Evolutionary conservation across 2,329 filamentous ascomycete species (phyloP).

Genomic region (Xylariaceae sp.): DNA sequence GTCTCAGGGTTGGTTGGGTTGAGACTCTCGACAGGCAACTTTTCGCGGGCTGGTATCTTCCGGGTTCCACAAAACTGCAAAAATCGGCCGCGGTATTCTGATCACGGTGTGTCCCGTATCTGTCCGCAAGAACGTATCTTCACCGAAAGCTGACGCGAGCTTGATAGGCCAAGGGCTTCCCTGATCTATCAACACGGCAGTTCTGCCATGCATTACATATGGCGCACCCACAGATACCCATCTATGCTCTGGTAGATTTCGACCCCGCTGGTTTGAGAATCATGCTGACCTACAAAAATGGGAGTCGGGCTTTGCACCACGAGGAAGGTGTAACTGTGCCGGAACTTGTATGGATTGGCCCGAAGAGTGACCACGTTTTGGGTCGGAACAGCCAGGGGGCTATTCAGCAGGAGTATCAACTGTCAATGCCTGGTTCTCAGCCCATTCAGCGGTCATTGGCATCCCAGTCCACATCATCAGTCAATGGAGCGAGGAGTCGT

Average conservation of each 20-base stretch:
- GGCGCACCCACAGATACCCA: constrained; percentile 46
- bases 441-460: neutral
- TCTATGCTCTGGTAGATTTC: constrained; percentile 66
- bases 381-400: neutral
- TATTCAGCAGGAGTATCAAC: neutral
- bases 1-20: neutral
- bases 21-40: constrained; percentile 54
- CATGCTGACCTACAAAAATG: constrained; percentile 67
- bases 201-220: constrained; percentile 56
- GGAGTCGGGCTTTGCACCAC: constrained; percentile 59
- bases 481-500: neutral
- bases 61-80: constrained; percentile 48
- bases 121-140: neutral
- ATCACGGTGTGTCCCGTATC: constrained; percentile 52
- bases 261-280: constrained; percentile 76
- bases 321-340: constrained; percentile 51
- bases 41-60: constrained; percentile 64
- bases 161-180: constrained; percentile 72
- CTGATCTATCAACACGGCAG: constrained; percentile 66
- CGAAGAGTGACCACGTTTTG: constrained; percentile 42
- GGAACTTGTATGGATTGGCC: constrained; percentile 61
- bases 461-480: neutral
- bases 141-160: neutral
- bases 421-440: neutral
- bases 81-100: constrained; percentile 56